Evolutionary conservation across 2,329 filamentous ascomycete genomes (phyloP).

Genomic region (Whalleya microplaca): DNA sequence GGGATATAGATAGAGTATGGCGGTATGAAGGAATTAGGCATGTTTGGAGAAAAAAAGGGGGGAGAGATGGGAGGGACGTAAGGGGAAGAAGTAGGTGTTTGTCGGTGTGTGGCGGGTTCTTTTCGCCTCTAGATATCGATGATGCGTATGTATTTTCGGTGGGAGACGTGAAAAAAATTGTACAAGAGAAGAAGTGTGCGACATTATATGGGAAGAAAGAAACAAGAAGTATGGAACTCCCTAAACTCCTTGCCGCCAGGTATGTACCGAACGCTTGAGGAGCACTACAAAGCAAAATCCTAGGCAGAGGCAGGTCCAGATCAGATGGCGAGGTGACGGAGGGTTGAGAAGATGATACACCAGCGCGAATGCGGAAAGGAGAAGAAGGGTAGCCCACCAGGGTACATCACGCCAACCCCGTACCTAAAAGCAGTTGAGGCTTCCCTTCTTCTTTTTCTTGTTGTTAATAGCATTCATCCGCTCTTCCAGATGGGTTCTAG

Average conservation of each 20-base stretch:
- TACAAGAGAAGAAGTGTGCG: conserved; percentile 1
- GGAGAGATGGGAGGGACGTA: background rate
- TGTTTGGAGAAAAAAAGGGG: conserved; percentile 9
- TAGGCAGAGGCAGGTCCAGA: too few relatives aligned
- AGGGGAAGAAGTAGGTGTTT: conserved; percentile 9
- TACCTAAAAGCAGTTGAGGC: conserved; percentile 92
- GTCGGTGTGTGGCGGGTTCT: conserved; percentile 10
- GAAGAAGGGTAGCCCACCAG: conserved; percentile 17
- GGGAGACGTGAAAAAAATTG: conserved; percentile 7
- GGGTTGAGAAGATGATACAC: conserved; percentile 4
- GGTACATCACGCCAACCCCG: conserved; percentile 24
- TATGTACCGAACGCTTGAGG: conserved; percentile 12
- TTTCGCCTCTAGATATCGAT: conserved; percentile 5
- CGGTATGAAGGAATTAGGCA: conserved; percentile 17
- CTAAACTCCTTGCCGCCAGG: conserved; percentile 30
- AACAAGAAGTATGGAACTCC: conserved; percentile 13
- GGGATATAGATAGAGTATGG: too few relatives aligned
- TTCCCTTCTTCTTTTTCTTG: conserved; percentile 96
- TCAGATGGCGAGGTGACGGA: conserved; percentile 4
- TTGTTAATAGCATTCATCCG: conserved; percentile 89
- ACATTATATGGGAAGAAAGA: conserved; percentile 11
- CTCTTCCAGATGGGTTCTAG: conserved; percentile 86
- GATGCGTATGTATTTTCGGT: conserved; percentile 3
- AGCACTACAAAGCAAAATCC: conserved; percentile 12
- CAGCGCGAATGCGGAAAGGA: conserved; percentile 15